Evolutionary conservation across 139 green algal genomes (phyloP).

Genomic region (Chlorella vulgaris): DNA sequence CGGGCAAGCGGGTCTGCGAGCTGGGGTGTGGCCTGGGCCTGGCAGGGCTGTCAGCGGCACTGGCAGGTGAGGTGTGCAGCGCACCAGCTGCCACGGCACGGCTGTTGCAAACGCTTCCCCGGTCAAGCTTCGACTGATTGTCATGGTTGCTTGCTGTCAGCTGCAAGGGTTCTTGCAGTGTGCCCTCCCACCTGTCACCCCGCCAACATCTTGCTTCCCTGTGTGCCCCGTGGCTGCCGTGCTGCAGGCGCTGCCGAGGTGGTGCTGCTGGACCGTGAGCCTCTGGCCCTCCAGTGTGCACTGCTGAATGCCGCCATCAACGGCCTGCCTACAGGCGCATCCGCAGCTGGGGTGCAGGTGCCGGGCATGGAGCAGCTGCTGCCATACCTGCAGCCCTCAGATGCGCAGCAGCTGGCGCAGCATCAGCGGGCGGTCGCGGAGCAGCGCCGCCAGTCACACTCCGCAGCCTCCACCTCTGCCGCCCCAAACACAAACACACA

Average conservation of each 20-base stretch:
- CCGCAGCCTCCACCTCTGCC: neutral
- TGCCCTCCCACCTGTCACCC: no score
- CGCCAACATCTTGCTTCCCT: no score
- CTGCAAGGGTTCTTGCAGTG: no score
- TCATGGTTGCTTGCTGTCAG: no score
- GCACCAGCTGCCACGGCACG: neutral
- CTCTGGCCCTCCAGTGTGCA: slow-evolving; percentile 77
- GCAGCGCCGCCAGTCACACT: neutral
- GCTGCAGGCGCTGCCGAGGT: slow-evolving; percentile 66
- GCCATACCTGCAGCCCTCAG: neutral
- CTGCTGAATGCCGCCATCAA: slow-evolving; percentile 51
- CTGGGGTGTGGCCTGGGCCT: slow-evolving; percentile 78
- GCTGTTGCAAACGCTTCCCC: no score
- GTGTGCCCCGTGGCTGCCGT: neutral
- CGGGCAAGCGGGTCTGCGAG: slow-evolving; percentile 63
- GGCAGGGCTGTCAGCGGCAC: slow-evolving; percentile 72
- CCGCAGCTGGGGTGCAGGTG: neutral
- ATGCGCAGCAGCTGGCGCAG: slow-evolving; percentile 9
- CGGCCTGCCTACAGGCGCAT: neutral
- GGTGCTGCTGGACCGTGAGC: slow-evolving; percentile 82
- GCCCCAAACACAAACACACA: slow-evolving; percentile 3
- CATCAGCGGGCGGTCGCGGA: slow-evolving; percentile 17
- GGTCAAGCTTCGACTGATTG: no score
- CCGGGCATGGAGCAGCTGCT: slow-evolving; percentile 9
- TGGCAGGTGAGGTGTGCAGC: slow-evolving; percentile 54